Base-by-base conservation (phyloP, 768 basidiomycete species). In the Floccularia luteovirens region DNA sequence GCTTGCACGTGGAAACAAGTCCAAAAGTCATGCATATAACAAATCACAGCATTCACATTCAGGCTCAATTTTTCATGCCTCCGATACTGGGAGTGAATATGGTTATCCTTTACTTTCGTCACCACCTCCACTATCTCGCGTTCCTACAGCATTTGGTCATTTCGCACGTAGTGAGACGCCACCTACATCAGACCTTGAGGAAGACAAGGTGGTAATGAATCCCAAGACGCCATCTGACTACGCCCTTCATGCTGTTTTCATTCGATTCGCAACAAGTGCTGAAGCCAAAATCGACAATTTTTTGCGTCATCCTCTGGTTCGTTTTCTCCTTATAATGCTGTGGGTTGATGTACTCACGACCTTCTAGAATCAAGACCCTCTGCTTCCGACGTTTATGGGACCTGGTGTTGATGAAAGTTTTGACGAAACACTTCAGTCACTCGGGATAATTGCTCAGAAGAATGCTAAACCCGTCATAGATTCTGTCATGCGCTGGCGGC, bases 141-240 rank as follows among this genome's bases (percentile, higher is more conserved):
- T 90, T 35, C 88, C 87, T 2, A 74, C 75, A 35, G 72, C 64
- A 7, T 74, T 77, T 48, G 68, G 74, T 2, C 63, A 64, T 13
- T 51, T 62, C 13, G 52, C 49, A 47, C 61, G 71, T 21, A 74
- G 74, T 41, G 80, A 34, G n/a, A 74, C 75, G 1, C 70, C 75
- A 2, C 62, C 65, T 1, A 51, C 56, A 13, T 50, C 65, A 2
- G 77, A 79, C 11, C 71, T 77, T 21, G 75, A 79, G 31, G 85
- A 84, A 10, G 83, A 85, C 49, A 77, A 78, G 51, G 69, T 82
- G 34, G 62, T 73, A 16, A 70, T 75, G 51, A 82, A 85, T 36
- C 83, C 84, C 0, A 85, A 79, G 53, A 89, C 84, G 8, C 90
- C 91, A 1, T 80, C 83, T 0, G 91, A 93, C 50, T 92, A 85